Conservation (phyloP, 2,329 filamentous ascomycete genomes). For the Triangularia setosa region DNA sequence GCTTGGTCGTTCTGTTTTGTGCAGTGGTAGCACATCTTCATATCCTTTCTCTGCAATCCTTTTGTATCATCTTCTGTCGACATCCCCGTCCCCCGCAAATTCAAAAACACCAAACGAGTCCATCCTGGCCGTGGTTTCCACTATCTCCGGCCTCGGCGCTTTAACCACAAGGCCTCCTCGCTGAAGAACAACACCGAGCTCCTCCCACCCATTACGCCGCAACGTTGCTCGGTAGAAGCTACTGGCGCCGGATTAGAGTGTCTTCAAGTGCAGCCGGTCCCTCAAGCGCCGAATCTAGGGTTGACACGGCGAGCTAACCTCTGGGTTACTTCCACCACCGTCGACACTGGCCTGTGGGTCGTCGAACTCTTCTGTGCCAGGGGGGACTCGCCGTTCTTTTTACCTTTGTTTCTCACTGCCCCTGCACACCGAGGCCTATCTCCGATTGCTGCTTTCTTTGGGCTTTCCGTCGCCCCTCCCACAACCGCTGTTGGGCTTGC, state of each 20-base stretch:
- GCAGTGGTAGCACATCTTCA: background rate
- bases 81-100: background rate
- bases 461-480: background rate
- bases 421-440: background rate
- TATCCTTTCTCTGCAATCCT: background rate
- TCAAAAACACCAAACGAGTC: background rate
- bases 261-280: background rate
- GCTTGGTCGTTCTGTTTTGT: background rate
- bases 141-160: slow-evolving; percentile 1
- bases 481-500: background rate
- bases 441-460: background rate
- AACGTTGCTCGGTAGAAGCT: background rate
- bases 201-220: background rate
- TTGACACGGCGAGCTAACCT: background rate
- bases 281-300: background rate
- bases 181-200: background rate
- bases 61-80: background rate
- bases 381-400: background rate
- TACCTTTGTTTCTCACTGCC: background rate
- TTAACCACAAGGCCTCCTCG: background rate
- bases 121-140: background rate
- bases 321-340: background rate
- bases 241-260: background rate
- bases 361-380: background rate
- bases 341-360: background rate